Conservation (phyloP, 1,284 basidiomycete genomes). For the Microbotryum silenes-acaulis region DNA sequence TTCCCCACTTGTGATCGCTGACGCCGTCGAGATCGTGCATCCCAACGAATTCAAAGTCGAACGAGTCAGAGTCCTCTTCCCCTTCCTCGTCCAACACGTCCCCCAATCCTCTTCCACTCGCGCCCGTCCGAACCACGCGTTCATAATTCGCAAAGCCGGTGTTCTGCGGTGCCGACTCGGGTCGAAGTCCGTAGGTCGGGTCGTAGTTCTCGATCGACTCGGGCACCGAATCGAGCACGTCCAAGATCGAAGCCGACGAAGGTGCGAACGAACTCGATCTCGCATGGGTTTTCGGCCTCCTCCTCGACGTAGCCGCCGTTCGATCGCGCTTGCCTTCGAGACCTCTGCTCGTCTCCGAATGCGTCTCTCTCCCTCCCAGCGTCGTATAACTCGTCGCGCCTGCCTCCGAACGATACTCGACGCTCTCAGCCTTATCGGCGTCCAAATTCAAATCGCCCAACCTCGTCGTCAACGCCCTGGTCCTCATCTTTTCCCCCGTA, state of each 20-base stretch:
- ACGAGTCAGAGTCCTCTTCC: constrained; percentile 48
- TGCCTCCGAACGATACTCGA: constrained; percentile 11
- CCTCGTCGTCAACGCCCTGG: background rate
- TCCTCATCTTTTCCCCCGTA: background rate
- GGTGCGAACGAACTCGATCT: background rate
- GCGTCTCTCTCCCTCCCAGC: background rate
- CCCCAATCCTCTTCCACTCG: constrained; percentile 57
- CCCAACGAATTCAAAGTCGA: constrained; percentile 26
- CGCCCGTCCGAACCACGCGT: constrained; percentile 52
- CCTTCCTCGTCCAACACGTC: constrained; percentile 50
- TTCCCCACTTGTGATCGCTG: background rate
- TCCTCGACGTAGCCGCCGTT: background rate
- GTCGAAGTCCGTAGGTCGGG: constrained; percentile 93
- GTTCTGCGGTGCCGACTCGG: constrained; percentile 72
- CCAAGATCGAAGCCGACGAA: constrained; percentile 2
- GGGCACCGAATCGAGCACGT: constrained; percentile 46
- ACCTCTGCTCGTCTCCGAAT: background rate
- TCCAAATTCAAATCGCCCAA: background rate
- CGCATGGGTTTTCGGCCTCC: too few species aligned
- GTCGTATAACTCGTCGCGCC: constrained; percentile 17
- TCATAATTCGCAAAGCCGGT: constrained; percentile 63
- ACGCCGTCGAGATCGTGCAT: constrained; percentile 19
- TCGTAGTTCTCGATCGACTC: constrained; percentile 82
- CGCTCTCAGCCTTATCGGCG: constrained; percentile 12
- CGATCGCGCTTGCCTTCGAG: background rate